Percentiles rank a stretch among this genome's conserved stretches.
Evolutionary conservation across 768 basidiomycete genomes (phyloP).

Genomic region (Albatrellus ellisii): DNA sequence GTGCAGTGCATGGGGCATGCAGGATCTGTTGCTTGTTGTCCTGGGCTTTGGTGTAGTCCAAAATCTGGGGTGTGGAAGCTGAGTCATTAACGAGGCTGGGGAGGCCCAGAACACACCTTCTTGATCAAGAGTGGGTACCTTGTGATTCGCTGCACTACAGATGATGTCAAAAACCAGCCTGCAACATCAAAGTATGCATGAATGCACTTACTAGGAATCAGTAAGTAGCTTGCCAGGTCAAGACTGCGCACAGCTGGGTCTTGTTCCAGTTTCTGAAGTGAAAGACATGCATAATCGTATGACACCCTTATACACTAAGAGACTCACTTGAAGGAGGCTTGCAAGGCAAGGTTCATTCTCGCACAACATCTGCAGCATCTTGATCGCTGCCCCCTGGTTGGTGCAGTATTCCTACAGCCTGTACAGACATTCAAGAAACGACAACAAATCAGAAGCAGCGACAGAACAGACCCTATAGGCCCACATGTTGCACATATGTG

Average conservation of each 20-base stretch:
- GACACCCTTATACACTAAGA: too few species aligned
- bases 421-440: neutral
- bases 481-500: constrained; percentile 62
- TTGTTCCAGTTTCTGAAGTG: constrained; percentile 53
- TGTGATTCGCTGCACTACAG: constrained; percentile 86
- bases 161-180: neutral
- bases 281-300: constrained; percentile 3
- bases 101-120: constrained; percentile 30
- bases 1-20: constrained; percentile 45
- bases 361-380: constrained; percentile 60
- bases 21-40: constrained; percentile 46
- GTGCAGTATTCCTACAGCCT: constrained; percentile 68
- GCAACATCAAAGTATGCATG: neutral
- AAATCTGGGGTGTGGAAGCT: constrained; percentile 48
- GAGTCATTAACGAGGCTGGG: too few species aligned
- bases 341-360: constrained; percentile 55
- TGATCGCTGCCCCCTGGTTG: constrained; percentile 71
- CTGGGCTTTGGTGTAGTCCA: constrained; percentile 63
- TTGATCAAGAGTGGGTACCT: constrained; percentile 85
- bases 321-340: constrained; percentile 47
- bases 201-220: constrained; percentile 66
- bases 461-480: constrained; percentile 59
- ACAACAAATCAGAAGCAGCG: neutral
- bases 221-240: constrained; percentile 82
- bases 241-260: constrained; percentile 68